Evolutionary conservation across 345 rosid genomes (phyloP).

Genomic region (Pistacia atlantica): DNA sequence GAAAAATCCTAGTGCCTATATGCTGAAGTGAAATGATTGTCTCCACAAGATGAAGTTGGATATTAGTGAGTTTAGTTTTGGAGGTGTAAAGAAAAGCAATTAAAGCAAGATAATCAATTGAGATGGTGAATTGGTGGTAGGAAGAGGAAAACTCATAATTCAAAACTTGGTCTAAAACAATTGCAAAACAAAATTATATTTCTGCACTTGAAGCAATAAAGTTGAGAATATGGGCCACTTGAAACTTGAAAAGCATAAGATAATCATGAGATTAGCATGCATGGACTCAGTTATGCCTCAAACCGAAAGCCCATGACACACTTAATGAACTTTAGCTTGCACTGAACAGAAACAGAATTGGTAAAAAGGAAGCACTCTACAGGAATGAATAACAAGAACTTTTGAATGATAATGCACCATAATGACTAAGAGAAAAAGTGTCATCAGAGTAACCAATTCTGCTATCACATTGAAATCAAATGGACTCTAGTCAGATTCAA

Average conservation of each 20-base stretch:
- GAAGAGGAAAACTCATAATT: too few species aligned
- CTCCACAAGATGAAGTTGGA: background rate
- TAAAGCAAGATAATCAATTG: background rate
- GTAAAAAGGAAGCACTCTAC: background rate
- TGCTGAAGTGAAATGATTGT: background rate
- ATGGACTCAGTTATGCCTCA: background rate
- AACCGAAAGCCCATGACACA: background rate
- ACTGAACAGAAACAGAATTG: background rate
- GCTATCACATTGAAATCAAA: background rate
- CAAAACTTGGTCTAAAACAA: background rate
- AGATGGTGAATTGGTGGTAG: too few species aligned
- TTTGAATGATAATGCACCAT: background rate
- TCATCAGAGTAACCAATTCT: background rate
- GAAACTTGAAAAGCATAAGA: background rate
- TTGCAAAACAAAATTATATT: background rate
- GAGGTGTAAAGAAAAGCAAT: background rate
- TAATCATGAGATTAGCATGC: background rate
- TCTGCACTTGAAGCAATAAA: background rate
- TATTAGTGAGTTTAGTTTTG: background rate
- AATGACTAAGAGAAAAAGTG: background rate
- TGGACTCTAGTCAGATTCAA: slow-evolving; percentile 1
- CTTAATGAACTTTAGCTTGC: background rate
- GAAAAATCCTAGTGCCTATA: background rate
- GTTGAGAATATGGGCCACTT: background rate
- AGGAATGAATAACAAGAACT: background rate